Evolutionary conservation across 2,329 filamentous ascomycete genomes (phyloP).

Genomic region (Colletotrichum tanaceti): DNA sequence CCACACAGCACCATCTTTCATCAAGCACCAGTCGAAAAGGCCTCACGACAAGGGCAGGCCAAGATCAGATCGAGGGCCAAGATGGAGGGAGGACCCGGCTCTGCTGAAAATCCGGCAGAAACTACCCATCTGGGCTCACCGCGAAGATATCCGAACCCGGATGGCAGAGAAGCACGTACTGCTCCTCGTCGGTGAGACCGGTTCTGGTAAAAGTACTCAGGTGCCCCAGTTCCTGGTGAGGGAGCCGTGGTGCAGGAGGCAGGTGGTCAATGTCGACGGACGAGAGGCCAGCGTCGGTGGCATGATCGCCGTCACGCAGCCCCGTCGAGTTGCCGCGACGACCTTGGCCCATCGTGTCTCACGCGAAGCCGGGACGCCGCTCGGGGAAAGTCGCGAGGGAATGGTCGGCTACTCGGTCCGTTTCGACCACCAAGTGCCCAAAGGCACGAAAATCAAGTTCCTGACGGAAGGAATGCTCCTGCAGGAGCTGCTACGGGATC

Average conservation of each 20-base stretch:
- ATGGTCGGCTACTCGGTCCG: constrained; percentile 92
- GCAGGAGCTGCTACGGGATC: constrained; percentile 91
- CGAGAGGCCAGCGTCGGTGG: constrained; percentile 72
- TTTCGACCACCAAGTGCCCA: constrained; percentile 89
- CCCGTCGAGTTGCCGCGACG: constrained; percentile 91
- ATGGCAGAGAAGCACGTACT: constrained; percentile 78
- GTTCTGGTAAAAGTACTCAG: constrained; percentile 96
- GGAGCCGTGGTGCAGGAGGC: constrained; percentile 81
- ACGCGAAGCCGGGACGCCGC: constrained; percentile 73
- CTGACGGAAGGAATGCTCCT: constrained; percentile 96
- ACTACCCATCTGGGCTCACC: constrained; percentile 84
- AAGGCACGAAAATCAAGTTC: constrained; percentile 88
- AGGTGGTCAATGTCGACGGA: constrained; percentile 61
- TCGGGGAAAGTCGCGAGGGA: constrained; percentile 57
- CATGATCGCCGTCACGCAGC: constrained; percentile 93
- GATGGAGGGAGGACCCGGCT: constrained; percentile 47
- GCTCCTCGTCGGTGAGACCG: constrained; percentile 91
- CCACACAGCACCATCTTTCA: constrained; percentile 2
- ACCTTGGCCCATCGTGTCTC: constrained; percentile 90
- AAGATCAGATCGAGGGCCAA: constrained; percentile 19
- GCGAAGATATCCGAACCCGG: constrained; percentile 73
- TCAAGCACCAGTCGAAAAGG: constrained; percentile 14
- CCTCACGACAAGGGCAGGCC: constrained; percentile 11
- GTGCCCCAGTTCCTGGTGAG: constrained; percentile 87
- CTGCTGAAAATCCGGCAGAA: constrained; percentile 67